Base-by-base conservation (phyloP, 2,329 filamentous ascomycete genomes). In the Hymenoscyphus repandus region DNA sequence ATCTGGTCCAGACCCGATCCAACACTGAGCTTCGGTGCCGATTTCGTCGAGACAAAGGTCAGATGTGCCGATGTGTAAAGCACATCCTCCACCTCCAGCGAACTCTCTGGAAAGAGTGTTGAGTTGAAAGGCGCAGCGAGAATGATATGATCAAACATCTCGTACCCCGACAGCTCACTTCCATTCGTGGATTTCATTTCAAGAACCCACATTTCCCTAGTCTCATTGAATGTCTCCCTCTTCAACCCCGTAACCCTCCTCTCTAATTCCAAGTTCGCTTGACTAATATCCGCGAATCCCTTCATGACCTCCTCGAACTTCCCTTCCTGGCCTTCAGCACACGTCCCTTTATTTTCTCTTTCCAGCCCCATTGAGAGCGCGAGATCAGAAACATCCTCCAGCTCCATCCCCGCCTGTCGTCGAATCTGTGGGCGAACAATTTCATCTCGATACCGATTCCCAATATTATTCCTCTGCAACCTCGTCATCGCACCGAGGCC, bases 91-190 rank as follows among this genome's bases (percentile, higher is more conserved):
- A 37, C 30, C 6, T 17, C 37, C 33, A 47, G 39, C 5, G 13
- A 10, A 3, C 10, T 10, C 15, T 36, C 13, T 2, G 32, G 34
- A 9, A 37, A 11, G 13, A 45, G 20, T 1, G 47, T 10, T 1
- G 40, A 9, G 42, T 52, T 53, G 38, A 39, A 53, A 2, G 56
- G 56, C 1, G 49, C 46, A 7, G 56, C 52, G 5, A 57, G 11
- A 20, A 58, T 33, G 17, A 58, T 32, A 17, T 55, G 45, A 32
- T 58, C 54, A 15, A 55, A 58, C 6, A 31, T 34, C 31, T 53
- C 42, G 15, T 44, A 45, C 7, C 6, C 9, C 5, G 31, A 1
- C 7, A 32, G 40, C 6, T 39, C 18, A 6, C 9, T 12, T 3
- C 17, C 32, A 17, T 31, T 13, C 22, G 31, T n/a, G n/a, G n/a